Conservation (phyloP, 495 filamentous ascomycete species). For the Penicillium taxi region DNA sequence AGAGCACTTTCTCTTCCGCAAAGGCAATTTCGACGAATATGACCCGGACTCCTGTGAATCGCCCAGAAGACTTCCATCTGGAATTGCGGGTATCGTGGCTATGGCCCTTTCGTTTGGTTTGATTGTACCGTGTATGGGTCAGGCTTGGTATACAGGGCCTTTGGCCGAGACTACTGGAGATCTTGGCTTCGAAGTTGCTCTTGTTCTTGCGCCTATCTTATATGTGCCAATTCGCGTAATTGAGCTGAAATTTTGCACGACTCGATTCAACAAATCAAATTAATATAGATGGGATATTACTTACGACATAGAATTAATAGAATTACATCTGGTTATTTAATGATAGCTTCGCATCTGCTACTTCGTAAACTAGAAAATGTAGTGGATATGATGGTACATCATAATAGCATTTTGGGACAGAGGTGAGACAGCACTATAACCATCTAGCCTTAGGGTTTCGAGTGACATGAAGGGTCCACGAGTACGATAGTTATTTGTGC, state of each 20-base stretch:
- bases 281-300: not conserved
- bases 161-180: not conserved
- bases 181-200: slow-evolving; percentile 1
- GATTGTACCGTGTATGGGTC: not conserved
- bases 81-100: not conserved
- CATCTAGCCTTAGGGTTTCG: too few species aligned
- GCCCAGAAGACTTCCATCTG: not conserved
- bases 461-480: too few species aligned
- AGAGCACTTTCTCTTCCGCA: not conserved
- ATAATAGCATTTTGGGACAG: too few species aligned
- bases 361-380: too few species aligned
- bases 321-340: too few species aligned
- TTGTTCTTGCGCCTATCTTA: not conserved
- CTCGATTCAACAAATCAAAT: too few species aligned
- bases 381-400: too few species aligned
- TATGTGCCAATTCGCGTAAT: not conserved
- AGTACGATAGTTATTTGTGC: too few species aligned
- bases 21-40: not conserved
- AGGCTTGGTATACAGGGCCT: not conserved
- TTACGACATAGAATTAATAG: not conserved
- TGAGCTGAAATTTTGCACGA: not conserved
- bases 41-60: not conserved
- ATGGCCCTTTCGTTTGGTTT: not conserved
- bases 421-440: too few species aligned
- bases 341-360: too few species aligned